Percentiles rank a stretch among this genome's conserved stretches.
phyloP scores from a whole-genome alignment of 495 filamentous ascomycete species.

The Parathielavia hyrcaniae region DNA sequence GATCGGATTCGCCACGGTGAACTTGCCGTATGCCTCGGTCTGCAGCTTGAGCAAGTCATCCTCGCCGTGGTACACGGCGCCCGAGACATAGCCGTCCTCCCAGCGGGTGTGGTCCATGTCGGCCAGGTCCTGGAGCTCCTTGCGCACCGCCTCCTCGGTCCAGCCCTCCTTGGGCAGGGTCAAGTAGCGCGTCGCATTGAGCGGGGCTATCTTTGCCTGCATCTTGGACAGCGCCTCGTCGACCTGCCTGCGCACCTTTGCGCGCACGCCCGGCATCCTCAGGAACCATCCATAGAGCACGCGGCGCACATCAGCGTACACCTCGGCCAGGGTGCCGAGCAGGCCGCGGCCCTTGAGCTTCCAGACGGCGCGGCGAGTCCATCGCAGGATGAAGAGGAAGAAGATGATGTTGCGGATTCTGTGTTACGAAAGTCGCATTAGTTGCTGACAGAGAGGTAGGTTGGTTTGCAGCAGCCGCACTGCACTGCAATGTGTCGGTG shows the following conservation, averaged over 20 bases:
- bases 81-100: conserved; percentile 93
- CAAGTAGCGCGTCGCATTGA: conserved; percentile 66
- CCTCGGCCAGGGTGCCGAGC: conserved; percentile 66
- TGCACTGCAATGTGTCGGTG: background rate
- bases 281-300: conserved; percentile 81
- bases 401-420: conserved; percentile 87
- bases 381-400: conserved; percentile 80
- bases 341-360: conserved; percentile 85
- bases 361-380: conserved; percentile 71
- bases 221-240: conserved; percentile 66
- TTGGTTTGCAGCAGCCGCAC: background rate
- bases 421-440: conserved; percentile 10
- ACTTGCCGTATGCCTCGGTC: conserved; percentile 83
- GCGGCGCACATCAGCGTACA: conserved; percentile 62
- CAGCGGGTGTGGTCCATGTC: conserved; percentile 90
- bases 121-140: conserved; percentile 71
- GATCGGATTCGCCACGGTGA: conserved; percentile 96
- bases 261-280: conserved; percentile 72
- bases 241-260: conserved; percentile 75
- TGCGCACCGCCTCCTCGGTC: conserved; percentile 68
- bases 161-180: conserved; percentile 80
- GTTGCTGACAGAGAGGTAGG: conserved; percentile 11
- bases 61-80: conserved; percentile 95
- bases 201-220: conserved; percentile 72
- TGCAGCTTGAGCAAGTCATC: conserved; percentile 77